Percentiles rank a stretch among this genome's conserved stretches.
Evolutionary conservation across 805 yeast genomes (phyloP).

Genomic region (Groenewaldozyma salmanticensis): DNA sequence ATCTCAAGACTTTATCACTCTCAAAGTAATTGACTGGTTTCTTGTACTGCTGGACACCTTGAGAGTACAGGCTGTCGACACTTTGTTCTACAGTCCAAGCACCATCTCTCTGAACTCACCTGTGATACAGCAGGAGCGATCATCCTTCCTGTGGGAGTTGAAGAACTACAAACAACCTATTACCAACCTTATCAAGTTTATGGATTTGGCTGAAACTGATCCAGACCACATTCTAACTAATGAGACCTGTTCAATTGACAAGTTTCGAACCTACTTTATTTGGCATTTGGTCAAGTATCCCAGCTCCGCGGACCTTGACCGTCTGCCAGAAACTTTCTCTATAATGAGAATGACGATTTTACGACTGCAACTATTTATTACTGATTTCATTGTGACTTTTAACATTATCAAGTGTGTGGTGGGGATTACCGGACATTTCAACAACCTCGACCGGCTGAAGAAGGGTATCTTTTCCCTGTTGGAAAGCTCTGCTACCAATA

Average conservation of each 20-base stretch:
- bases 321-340: slow-evolving; percentile 14
- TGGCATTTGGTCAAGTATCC: slow-evolving; percentile 4
- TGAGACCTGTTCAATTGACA: background rate
- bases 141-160: background rate
- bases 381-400: slow-evolving; percentile 13
- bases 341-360: slow-evolving; percentile 13
- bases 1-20: background rate
- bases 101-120: background rate
- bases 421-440: slow-evolving; percentile 9
- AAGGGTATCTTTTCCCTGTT: slow-evolving; percentile 5
- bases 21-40: background rate
- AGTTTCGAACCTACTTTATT: background rate
- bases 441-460: slow-evolving; percentile 11
- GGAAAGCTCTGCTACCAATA: slow-evolving; percentile 1
- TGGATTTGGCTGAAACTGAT: background rate
- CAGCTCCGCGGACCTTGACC: slow-evolving; percentile 3
- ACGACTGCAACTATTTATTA: slow-evolving; percentile 10
- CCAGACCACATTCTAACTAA: slow-evolving; percentile 2
- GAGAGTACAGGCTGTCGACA: background rate
- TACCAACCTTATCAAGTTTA: background rate
- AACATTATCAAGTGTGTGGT: slow-evolving; percentile 12
- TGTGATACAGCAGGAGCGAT: background rate
- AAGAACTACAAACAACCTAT: background rate
- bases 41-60: background rate
- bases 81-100: background rate